A percentile compares a stretch with the other conserved stretches of the same genome.
These are phyloP conservation scores for Cucumis cinereus DNA, from an alignment of 306 rosid species.

Conservation along the genomic window DNA sequence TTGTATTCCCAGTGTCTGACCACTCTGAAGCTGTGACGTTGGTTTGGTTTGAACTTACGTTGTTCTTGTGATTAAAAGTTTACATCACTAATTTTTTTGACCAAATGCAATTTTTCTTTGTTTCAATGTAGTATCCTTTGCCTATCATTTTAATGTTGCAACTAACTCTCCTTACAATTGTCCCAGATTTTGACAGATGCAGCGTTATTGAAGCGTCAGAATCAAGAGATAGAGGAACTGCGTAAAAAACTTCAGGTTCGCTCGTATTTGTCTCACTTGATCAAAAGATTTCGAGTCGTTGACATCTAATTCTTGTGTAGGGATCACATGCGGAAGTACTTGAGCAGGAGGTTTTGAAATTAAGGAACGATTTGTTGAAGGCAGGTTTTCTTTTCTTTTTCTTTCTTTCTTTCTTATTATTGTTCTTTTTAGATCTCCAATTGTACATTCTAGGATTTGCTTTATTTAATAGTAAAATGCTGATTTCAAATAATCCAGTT, in stretches of 20 bases:
- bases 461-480: background rate
- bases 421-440: background rate
- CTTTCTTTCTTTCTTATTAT: background rate
- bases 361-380: conserved; percentile 85
- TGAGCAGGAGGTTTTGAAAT: conserved; percentile 77
- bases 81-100: background rate
- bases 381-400: conserved; percentile 17
- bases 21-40: background rate
- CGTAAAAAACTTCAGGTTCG: conserved; percentile 75
- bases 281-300: conserved; percentile 2
- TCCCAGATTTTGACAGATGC: conserved; percentile 81
- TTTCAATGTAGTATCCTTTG: background rate
- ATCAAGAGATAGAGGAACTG: conserved; percentile 83
- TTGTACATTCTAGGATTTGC: background rate
- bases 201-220: conserved; percentile 87
- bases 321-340: conserved; percentile 93
- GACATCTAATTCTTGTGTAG: conserved; percentile 22
- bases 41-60: background rate
- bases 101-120: background rate
- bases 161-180: conserved; percentile 7
- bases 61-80: background rate
- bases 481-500: conserved; percentile 38
- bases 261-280: conserved; percentile 3
- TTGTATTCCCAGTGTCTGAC: background rate
- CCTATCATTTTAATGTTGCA: background rate